Evolutionary conservation across 164 flowering plant genomes (phyloP).

Genomic region (Protea cynaroides): DNA sequence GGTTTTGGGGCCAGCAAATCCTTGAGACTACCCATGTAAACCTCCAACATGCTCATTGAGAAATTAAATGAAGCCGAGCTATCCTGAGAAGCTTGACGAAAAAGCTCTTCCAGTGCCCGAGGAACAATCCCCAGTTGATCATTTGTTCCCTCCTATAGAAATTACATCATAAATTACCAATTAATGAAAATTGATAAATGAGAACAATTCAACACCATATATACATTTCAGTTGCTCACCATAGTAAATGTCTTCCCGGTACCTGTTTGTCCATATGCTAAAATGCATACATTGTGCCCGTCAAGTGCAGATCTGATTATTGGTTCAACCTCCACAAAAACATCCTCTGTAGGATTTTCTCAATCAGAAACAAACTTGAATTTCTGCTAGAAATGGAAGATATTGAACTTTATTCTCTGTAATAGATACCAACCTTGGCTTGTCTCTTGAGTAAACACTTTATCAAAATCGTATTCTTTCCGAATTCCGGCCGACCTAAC

Average conservation of each 20-base stretch:
- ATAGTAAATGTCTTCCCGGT: conserved; percentile 91
- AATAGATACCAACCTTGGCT: conserved; percentile 48
- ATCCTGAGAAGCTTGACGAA: conserved; percentile 37
- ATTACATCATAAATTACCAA: not conserved
- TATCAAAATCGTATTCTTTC: conserved; percentile 64
- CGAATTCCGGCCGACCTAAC: conserved; percentile 39
- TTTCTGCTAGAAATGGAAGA: conserved; percentile 6
- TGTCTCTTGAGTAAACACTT: conserved; percentile 53
- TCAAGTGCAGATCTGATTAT: conserved; percentile 79
- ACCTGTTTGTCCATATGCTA: conserved; percentile 93
- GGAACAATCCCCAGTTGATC: conserved; percentile 65
- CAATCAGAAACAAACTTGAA: conserved; percentile 12
- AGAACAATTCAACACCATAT: not conserved
- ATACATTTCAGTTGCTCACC: conserved; percentile 36
- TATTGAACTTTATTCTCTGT: not conserved
- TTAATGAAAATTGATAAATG: not conserved
- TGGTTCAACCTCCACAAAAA: conserved; percentile 67
- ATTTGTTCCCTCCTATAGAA: conserved; percentile 56
- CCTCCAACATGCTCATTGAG: conserved; percentile 88
- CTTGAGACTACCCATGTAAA: conserved; percentile 71
- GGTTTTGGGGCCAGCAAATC: conserved; percentile 67
- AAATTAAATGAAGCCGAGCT: conserved; percentile 33
- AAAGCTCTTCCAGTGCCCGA: conserved; percentile 57
- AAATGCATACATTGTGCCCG: conserved; percentile 72
- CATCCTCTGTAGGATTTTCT: conserved; percentile 48